Conservation (phyloP, 2,329 filamentous ascomycete species). For the Periconia sp. region DNA sequence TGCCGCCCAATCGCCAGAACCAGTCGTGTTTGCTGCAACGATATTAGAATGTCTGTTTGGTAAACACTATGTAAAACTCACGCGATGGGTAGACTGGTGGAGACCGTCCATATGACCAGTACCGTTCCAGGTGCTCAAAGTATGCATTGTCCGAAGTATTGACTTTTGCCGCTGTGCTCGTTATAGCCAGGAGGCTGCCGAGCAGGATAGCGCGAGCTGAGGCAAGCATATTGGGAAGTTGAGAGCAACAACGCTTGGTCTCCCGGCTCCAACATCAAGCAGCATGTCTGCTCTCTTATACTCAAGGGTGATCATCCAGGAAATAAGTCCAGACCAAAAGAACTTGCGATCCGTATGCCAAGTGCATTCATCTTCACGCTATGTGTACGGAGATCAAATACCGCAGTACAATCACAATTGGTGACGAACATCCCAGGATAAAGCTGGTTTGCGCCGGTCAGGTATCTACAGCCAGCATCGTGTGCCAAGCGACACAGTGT, state of each 20-base stretch:
- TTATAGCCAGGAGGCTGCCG: background rate
- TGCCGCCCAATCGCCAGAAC: slow-evolving; percentile 6
- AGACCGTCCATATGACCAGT: slow-evolving; percentile 4
- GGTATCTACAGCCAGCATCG: background rate
- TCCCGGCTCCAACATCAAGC: background rate
- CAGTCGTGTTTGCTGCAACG: background rate
- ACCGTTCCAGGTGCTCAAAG: background rate
- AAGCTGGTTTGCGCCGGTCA: background rate
- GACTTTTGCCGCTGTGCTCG: background rate
- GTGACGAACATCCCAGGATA: background rate
- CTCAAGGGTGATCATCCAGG: background rate
- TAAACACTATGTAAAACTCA: background rate
- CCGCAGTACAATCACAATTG: background rate
- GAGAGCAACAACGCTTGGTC: background rate
- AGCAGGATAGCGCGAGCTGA: background rate
- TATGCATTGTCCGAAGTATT: background rate
- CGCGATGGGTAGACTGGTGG: slow-evolving; percentile 7
- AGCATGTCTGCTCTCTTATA: background rate
- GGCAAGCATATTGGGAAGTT: background rate
- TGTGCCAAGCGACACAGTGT: background rate
- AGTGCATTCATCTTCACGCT: background rate
- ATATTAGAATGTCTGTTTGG: background rate
- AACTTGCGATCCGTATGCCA: background rate
- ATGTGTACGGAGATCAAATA: background rate
- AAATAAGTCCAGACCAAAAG: background rate